Evolutionary conservation across 2,329 filamentous ascomycete species (phyloP).

Genomic region (Trichoderma breve): DNA sequence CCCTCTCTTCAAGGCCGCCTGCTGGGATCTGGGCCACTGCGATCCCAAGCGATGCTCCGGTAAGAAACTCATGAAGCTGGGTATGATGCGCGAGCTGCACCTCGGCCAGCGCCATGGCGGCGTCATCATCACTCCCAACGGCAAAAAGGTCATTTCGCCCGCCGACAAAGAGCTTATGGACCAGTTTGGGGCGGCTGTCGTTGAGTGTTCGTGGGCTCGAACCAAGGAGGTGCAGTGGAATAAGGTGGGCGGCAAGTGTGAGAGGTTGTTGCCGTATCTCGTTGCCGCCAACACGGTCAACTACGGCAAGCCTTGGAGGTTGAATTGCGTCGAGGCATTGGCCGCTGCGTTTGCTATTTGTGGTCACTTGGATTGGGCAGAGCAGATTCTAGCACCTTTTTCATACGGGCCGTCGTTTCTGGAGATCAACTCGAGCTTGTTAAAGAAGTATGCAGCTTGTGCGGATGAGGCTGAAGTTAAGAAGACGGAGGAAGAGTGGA

Average conservation of each 20-base stretch:
- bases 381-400: conserved; percentile 78
- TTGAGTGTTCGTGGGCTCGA: conserved; percentile 95
- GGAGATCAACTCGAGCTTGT: conserved; percentile 79
- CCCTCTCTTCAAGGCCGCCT: conserved; percentile 81
- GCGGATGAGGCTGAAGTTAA: conserved; percentile 79
- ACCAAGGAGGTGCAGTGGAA: conserved; percentile 88
- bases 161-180: conserved; percentile 80
- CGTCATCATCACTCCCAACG: conserved; percentile 93
- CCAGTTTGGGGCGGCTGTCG: conserved; percentile 87
- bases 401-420: conserved; percentile 86
- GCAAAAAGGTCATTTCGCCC: conserved; percentile 78
- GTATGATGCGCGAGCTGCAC: conserved; percentile 88
- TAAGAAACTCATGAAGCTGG: conserved; percentile 88
- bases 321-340: conserved; percentile 95
- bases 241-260: conserved; percentile 89
- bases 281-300: conserved; percentile 97
- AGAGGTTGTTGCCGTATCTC: conserved; percentile 86
- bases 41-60: conserved; percentile 96
- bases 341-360: conserved; percentile 93
- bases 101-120: conserved; percentile 89
- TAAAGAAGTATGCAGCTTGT: conserved; percentile 84
- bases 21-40: conserved; percentile 97
- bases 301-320: conserved; percentile 89
- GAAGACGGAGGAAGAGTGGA: conserved; percentile 80
- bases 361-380: conserved; percentile 86